phyloP scores from a whole-genome alignment of 2,329 filamentous ascomycete genomes.

The Calonectria pseudoturangicola region DNA sequence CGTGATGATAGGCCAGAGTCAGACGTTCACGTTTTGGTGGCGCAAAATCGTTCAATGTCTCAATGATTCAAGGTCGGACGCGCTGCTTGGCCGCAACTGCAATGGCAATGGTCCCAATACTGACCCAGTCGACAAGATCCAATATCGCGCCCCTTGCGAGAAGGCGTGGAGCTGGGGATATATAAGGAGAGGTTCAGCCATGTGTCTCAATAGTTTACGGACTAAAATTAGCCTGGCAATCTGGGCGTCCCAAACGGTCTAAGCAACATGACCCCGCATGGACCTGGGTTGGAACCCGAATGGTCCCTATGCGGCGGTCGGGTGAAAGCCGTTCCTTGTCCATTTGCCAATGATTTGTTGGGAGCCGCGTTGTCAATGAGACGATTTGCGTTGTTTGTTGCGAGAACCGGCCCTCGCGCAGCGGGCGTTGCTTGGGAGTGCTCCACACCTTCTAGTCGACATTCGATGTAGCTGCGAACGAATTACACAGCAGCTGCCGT shows the following conservation, averaged over 20 bases:
- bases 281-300: conserved; percentile 27
- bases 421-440: conserved; percentile 24
- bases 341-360: conserved; percentile 23
- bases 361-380: conserved; percentile 24
- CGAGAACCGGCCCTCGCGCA: conserved; percentile 18
- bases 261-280: conserved; percentile 43
- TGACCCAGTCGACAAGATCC: conserved; percentile 7
- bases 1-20: conserved; percentile 4
- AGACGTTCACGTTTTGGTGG: conserved; percentile 21
- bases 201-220: conserved; percentile 42
- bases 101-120: conserved; percentile 12
- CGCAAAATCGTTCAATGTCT: conserved; percentile 29
- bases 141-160: conserved; percentile 12
- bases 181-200: conserved; percentile 40
- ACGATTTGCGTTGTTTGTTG: conserved; percentile 26
- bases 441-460: conserved; percentile 22
- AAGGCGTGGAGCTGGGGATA: conserved; percentile 35
- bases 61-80: conserved; percentile 6
- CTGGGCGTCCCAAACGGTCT: conserved; percentile 36
- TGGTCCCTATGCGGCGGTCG: conserved; percentile 27
- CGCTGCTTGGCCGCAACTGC: background rate
- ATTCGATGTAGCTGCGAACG: conserved; percentile 39
- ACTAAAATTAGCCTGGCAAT: conserved; percentile 49
- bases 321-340: conserved; percentile 34
- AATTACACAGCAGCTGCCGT: conserved; percentile 44